Conservation (phyloP, 2,329 filamentous ascomycete species). For the Cercospora sesami region DNA sequence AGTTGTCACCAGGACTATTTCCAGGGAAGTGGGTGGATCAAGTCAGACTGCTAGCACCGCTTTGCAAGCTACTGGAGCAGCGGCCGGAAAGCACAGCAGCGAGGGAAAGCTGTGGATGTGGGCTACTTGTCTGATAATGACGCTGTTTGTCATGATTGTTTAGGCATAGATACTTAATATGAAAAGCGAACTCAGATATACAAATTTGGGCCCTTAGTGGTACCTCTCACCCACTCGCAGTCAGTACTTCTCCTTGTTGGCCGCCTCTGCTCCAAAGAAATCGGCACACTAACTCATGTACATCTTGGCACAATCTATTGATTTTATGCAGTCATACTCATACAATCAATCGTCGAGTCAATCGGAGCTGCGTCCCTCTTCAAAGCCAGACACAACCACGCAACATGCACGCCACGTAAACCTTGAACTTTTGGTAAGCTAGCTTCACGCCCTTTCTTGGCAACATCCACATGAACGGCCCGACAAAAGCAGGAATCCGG, state of each 20-base stretch:
- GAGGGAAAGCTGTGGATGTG: background rate
- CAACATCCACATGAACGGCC: background rate
- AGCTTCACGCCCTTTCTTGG: background rate
- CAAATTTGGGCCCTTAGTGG: background rate
- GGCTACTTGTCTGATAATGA: background rate
- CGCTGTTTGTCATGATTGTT: background rate
- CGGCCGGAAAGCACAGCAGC: background rate
- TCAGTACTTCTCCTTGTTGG: background rate
- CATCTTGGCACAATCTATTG: background rate
- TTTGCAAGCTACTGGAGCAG: background rate
- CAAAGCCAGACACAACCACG: background rate
- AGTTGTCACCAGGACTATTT: background rate
- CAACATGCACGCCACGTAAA: background rate
- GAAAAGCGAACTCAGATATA: background rate
- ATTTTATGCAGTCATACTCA: background rate
- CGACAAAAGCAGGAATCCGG: background rate
- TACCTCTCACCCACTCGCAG: background rate
- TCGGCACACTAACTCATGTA: background rate
- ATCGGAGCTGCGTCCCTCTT: background rate
- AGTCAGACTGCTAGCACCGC: background rate
- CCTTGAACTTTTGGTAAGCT: background rate
- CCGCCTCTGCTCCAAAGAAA: background rate
- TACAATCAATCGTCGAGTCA: background rate
- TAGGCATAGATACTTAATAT: background rate
- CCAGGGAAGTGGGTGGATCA: background rate